Conservation (phyloP, 805 yeast genomes). For the Zygosaccharomyces siamensis region DNA sequence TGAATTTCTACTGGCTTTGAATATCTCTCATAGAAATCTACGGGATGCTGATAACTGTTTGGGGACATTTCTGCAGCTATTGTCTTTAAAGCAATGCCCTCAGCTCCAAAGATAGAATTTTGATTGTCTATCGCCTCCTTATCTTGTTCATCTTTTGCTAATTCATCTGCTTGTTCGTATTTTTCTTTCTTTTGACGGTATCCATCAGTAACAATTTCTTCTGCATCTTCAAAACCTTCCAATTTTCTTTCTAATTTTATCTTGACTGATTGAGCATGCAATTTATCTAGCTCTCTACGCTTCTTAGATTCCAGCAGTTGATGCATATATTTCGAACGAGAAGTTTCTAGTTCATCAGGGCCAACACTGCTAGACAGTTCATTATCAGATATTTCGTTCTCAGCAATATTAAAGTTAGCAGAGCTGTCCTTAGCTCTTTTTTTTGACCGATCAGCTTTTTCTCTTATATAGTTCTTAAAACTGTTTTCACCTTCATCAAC, state of each 20-base stretch:
- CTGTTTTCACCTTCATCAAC: slow-evolving; percentile 42
- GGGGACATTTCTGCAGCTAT: slow-evolving; percentile 1
- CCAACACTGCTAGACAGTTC: background rate
- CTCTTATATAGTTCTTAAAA: slow-evolving; percentile 32
- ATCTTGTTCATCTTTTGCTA: slow-evolving; percentile 8
- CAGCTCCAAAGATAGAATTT: background rate
- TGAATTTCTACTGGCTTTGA: background rate
- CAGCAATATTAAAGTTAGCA: background rate
- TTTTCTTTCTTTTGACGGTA: slow-evolving; percentile 41
- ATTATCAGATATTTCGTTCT: slow-evolving; percentile 13
- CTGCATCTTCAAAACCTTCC: slow-evolving; percentile 39
- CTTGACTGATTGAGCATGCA: slow-evolving; percentile 38
- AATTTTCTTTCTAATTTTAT: slow-evolving; percentile 37
- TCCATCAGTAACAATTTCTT: slow-evolving; percentile 45
- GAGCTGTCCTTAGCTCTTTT: slow-evolving; percentile 12
- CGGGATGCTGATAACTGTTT: background rate
- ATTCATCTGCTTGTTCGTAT: slow-evolving; percentile 17
- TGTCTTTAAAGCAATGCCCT: slow-evolving; percentile 8
- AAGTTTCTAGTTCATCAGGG: background rate
- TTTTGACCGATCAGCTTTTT: slow-evolving; percentile 16
- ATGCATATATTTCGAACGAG: slow-evolving; percentile 35
- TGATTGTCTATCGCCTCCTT: slow-evolving; percentile 1
- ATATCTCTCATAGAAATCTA: background rate
- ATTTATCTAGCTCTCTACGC: slow-evolving; percentile 43
- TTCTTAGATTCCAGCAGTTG: slow-evolving; percentile 42